These are phyloP conservation scores for Pharus latifolius DNA, from an alignment of 176 grass and related monocot species.

Conservation along the genomic window DNA sequence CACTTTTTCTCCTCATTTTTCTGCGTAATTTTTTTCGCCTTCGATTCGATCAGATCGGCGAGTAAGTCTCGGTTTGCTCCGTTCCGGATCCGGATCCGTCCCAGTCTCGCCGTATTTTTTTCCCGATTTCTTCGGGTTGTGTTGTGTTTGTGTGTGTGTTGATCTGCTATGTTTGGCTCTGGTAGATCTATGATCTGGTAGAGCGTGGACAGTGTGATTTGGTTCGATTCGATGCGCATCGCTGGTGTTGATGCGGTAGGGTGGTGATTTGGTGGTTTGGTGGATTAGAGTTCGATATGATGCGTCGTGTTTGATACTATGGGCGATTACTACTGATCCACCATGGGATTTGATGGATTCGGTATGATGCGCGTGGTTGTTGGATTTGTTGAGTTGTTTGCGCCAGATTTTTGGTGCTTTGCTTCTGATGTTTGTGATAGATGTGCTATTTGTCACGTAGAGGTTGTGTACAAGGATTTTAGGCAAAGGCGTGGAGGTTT, in stretches of 20 bases:
- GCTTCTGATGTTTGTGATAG: neutral
- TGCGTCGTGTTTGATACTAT: neutral
- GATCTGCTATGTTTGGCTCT: neutral
- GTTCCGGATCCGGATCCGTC: slow-evolving; percentile 21
- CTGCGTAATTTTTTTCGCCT: neutral
- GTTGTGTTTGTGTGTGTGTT: neutral
- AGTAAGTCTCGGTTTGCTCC: neutral
- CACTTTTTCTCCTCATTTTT: neutral
- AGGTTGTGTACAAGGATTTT: neutral
- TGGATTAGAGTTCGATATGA: neutral
- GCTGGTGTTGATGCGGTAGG: too few species aligned
- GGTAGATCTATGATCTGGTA: slow-evolving; percentile 9
- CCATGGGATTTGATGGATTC: neutral
- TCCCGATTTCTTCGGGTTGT: neutral
- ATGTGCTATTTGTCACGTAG: neutral
- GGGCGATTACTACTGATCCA: neutral
- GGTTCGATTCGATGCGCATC: neutral
- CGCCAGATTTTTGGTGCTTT: neutral
- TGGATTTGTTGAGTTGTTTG: neutral
- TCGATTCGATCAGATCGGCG: slow-evolving; percentile 14
- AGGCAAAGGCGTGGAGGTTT: neutral
- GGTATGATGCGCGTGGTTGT: neutral
- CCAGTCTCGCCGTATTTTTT: neutral
- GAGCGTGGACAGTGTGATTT: neutral
- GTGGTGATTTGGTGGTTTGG: neutral